Conservation (phyloP, 2,329 filamentous ascomycete species). For the Curvularia sp. region DNA sequence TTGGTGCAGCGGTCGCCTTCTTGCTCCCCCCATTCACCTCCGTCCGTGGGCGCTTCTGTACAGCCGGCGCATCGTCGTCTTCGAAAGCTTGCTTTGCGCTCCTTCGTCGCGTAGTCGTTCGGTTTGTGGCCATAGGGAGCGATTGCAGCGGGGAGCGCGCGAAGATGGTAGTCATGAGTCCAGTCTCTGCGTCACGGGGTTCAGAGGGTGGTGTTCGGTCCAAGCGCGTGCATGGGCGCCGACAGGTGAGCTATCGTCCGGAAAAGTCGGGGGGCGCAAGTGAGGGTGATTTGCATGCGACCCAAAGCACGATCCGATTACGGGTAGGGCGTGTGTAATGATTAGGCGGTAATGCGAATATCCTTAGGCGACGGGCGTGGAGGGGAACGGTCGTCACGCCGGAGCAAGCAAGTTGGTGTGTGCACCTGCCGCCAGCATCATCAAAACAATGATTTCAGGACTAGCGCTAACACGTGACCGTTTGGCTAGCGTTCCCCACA, state of each 20-base stretch:
- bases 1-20: slow-evolving; percentile 44
- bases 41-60: slow-evolving; percentile 52
- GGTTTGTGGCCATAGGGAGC: slow-evolving; percentile 57
- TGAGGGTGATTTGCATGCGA: slow-evolving; percentile 12
- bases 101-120: slow-evolving; percentile 53
- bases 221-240: slow-evolving; percentile 49
- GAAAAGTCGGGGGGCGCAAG: slow-evolving; percentile 12
- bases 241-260: slow-evolving; percentile 24
- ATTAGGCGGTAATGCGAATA: slow-evolving; percentile 47
- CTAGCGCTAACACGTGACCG: slow-evolving; percentile 17
- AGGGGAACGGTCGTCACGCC: slow-evolving; percentile 33
- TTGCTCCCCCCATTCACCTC: slow-evolving; percentile 50
- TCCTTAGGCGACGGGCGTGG: slow-evolving; percentile 30
- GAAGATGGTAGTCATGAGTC: slow-evolving; percentile 47
- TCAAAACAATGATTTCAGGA: slow-evolving; percentile 23
- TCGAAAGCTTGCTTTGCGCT: slow-evolving; percentile 56
- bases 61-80: slow-evolving; percentile 55
- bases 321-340: slow-evolving; percentile 31
- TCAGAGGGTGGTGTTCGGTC: slow-evolving; percentile 34
- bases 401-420: slow-evolving; percentile 38
- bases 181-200: slow-evolving; percentile 36
- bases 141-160: slow-evolving; percentile 53
- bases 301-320: slow-evolving; percentile 4
- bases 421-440: slow-evolving; percentile 24
- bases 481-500: slow-evolving; percentile 4